Base-by-base conservation (phyloP, 2,329 filamentous ascomycete genomes). In the Pseudogymnoascus sp. region DNA sequence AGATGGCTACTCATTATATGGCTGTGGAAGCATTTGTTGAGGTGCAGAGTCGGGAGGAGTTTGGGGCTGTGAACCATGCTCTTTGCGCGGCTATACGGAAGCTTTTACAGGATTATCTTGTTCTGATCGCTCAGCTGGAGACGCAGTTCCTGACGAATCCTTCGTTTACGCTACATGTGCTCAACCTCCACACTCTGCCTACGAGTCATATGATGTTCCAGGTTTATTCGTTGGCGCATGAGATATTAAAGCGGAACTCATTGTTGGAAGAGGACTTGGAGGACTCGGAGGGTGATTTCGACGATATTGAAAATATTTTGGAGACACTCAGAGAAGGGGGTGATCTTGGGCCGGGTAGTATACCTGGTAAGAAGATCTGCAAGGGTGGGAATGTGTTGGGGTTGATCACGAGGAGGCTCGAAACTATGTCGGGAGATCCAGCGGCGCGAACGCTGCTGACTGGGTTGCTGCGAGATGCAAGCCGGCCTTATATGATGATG, bases 301-400 rank as follows among this genome's bases (percentile, higher is more conserved):
- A 96, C 69, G 90, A 96, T 73, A 89, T 96, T 66, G 93, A 98
- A 69, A 92, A 96, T 70, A 96, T 99, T 65, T 80, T 99, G 19
- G 93, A 97, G 76, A 92, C 90, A 54, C 79, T 99, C 37, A 86
- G 90, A 69, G 92, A 96, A 72, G 93, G 92, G 10, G 92, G 90
- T 14, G 92, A 96, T 68, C 80, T 96, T 28, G 83, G 88, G 13
- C 87, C 89, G 0, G 90, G 89, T 3, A 88, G 89, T 66, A 89
- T 95, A 79, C 86, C 90, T 0, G 88, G 86, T 51, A 96, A 96
- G 77, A 97, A 93, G 74, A 88, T 96, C 34, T 98, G 91, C 80
- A 98, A 96, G 78, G 95, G 95, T n/a, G 95, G 95, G 2, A 90
- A 92, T 67, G 92, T 97, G n/a, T 82, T 99, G 1, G 90, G 92